Conservation (phyloP, 805 yeast species). For the Ogataea wickerhamii region DNA sequence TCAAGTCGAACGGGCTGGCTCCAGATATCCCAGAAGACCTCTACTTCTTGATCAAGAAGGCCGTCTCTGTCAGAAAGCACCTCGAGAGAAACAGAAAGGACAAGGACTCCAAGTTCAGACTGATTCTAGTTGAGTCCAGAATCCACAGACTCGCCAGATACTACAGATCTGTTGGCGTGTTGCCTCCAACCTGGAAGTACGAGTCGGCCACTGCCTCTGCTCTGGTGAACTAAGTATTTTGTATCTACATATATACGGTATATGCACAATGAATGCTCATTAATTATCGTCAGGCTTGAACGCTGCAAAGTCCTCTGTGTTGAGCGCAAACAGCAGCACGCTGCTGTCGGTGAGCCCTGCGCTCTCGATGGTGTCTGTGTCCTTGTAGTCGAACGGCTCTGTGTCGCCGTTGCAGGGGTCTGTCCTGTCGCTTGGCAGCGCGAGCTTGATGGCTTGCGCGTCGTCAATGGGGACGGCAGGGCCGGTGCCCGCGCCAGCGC, state of each 20-base stretch:
- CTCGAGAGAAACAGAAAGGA: conserved; percentile 99
- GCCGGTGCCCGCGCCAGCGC: conserved; percentile 13
- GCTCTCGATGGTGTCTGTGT: conserved; percentile 28
- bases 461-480: conserved; percentile 16
- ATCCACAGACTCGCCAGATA: conserved; percentile 99
- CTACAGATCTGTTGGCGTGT: conserved; percentile 99
- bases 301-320: conserved; percentile 35
- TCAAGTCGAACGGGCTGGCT: conserved; percentile 99
- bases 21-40: conserved; percentile 99
- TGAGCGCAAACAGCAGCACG: conserved; percentile 39
- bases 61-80: conserved; percentile 99
- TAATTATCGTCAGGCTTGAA: conserved; percentile 18
- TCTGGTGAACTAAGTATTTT: conserved; percentile 80
- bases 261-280: not conserved
- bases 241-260: conserved; percentile 18
- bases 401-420: conserved; percentile 18
- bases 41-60: conserved; percentile 98
- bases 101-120: conserved; percentile 99
- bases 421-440: conserved; percentile 37
- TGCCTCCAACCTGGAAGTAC: conserved; percentile 99
- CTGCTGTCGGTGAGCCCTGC: conserved; percentile 39
- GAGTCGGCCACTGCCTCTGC: conserved; percentile 99
- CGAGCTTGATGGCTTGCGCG: conserved; percentile 33
- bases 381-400: conserved; percentile 22
- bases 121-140: conserved; percentile 99